Evolutionary conservation across 148 eudicot genomes (phyloP), one percentile per base, ranked within the genome.

Genomic region (Persicaria tinctoria): DNA sequence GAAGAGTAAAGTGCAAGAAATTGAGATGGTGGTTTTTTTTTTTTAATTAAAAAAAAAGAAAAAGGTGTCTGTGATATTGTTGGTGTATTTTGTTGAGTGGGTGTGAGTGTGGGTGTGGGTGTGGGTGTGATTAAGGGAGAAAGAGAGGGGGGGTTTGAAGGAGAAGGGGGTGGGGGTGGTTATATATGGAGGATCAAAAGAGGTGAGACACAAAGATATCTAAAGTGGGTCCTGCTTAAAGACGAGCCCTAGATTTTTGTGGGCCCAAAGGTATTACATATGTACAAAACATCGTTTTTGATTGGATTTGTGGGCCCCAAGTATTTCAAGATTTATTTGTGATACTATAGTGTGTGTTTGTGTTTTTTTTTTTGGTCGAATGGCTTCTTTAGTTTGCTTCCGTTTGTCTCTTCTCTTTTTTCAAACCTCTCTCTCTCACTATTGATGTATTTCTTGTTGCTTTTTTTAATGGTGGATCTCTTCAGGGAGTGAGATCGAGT

Each of bases 211-310:
- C 68, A 60, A 60, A 13, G 68, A 60, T 60, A 60, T 60, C 68
- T 60, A 60, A 60, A 20, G 68, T 60, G 68, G 41, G 68, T 27
- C 68, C 27, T 60, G 14, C 5, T 5, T 20, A 60, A 57, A 60
- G 14, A 60, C 7, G 44, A 60, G 7, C 7, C 44, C 38, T 60
- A 60, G 68, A 60, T 60, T 60, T 60, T 60, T 8, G 44, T 60
- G 68, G 68, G 14, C 10, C 9, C 68, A 60, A 60, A 60, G 68
- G 68, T 3, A 3, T 8, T 20, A 27, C 14, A 60, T 8, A 60
- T 60, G 68, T 60, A 60, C 68, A 60, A 60, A 60, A 23, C 68
- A 60, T 60, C 68, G 68, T 60, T 60, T 60, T 60, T 60, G 44
- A 60, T 60, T 60, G 68, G 68, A 60, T 60, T 60, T 60, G 68